These are phyloP conservation scores for Boletus coccyginus DNA, from an alignment of 768 basidiomycete species.

Conservation along the genomic window DNA sequence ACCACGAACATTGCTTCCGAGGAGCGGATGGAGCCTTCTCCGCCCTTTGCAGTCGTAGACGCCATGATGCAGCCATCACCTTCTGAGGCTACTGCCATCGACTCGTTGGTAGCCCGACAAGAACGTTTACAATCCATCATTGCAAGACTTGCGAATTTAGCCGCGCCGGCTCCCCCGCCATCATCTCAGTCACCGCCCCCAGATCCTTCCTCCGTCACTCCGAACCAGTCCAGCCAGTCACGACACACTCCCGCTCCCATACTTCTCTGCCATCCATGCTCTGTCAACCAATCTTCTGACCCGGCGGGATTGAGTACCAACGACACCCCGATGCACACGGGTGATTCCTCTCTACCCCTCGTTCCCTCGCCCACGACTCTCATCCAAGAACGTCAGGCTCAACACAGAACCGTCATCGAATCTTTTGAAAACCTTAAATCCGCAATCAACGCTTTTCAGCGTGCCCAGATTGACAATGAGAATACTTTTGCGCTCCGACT, in stretches of 20 bases:
- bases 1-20: background rate
- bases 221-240: background rate
- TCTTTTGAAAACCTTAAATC: slow-evolving; percentile 12
- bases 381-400: slow-evolving; percentile 10
- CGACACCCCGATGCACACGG: background rate
- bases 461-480: slow-evolving; percentile 17
- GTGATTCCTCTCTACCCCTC: background rate
- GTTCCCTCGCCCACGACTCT: slow-evolving; percentile 1
- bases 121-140: slow-evolving; percentile 16
- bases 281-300: background rate
- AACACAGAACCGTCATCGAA: slow-evolving; percentile 6
- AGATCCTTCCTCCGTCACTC: background rate
- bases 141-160: slow-evolving; percentile 9
- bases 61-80: background rate
- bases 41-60: background rate
- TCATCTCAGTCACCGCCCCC: slow-evolving; percentile 11
- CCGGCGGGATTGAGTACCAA: background rate
- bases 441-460: slow-evolving; percentile 3
- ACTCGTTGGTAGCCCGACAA: slow-evolving; percentile 10
- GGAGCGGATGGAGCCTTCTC: background rate
- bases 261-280: slow-evolving; percentile 10
- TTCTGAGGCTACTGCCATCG: background rate
- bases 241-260: background rate
- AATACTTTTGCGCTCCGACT: slow-evolving; percentile 9
- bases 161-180: background rate